Evolutionary conservation across 2,329 filamentous ascomycete species (phyloP).

Genomic region (Ophiocordyceps sinensis): DNA sequence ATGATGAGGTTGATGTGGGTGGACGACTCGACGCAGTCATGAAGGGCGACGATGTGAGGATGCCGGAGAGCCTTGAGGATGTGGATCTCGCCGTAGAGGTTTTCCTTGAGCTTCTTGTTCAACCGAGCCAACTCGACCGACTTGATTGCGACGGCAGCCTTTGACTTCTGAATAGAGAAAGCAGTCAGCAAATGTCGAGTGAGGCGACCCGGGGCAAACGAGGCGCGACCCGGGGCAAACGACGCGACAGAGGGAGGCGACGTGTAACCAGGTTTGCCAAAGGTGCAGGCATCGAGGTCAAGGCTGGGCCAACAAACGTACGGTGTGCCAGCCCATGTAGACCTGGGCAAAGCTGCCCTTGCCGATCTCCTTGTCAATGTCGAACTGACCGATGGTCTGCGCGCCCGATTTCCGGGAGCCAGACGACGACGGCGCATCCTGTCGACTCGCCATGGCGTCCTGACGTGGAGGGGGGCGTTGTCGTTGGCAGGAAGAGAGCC

Average conservation of each 20-base stretch:
- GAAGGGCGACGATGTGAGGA: slow-evolving; percentile 90
- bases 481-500: slow-evolving; percentile 17
- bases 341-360: slow-evolving; percentile 97
- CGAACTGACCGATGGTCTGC: slow-evolving; percentile 55
- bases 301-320: slow-evolving; percentile 18
- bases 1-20: slow-evolving; percentile 93
- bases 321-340: slow-evolving; percentile 74
- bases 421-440: slow-evolving; percentile 18
- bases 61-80: slow-evolving; percentile 90
- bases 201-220: background rate
- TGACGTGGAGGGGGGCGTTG: slow-evolving; percentile 11
- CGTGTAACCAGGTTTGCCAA: background rate
- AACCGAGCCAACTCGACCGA: slow-evolving; percentile 83
- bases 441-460: slow-evolving; percentile 25
- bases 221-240: background rate
- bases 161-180: slow-evolving; percentile 44
- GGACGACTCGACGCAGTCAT: slow-evolving; percentile 79
- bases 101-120: slow-evolving; percentile 92
- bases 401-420: slow-evolving; percentile 20
- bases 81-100: slow-evolving; percentile 86
- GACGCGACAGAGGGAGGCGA: background rate
- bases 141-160: slow-evolving; percentile 84
- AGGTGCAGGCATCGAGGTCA: too few species aligned
- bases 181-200: background rate
- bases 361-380: slow-evolving; percentile 77